phyloP scores from a whole-genome alignment of 2,329 filamentous ascomycete genomes.

The Trichophyton benhamiae region DNA sequence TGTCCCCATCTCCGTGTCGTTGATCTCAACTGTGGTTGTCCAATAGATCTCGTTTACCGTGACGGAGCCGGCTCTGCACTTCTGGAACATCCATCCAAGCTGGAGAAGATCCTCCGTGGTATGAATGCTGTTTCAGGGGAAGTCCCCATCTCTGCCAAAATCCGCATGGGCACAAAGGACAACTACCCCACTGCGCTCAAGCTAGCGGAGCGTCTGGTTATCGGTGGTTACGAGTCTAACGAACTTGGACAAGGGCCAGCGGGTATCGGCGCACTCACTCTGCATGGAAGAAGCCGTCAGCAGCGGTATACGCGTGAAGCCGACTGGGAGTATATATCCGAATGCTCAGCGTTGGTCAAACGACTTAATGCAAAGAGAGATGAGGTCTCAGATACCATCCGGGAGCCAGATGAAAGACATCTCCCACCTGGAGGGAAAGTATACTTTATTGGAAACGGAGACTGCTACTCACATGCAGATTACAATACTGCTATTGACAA shows the following conservation, averaged over 20 bases:
- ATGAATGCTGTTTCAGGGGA: conserved; percentile 92
- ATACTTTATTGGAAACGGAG: conserved; percentile 92
- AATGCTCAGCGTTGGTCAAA: conserved; percentile 75
- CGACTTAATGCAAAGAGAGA: conserved; percentile 59
- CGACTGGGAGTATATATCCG: conserved; percentile 91
- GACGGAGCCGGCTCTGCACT: conserved; percentile 81
- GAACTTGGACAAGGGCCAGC: conserved; percentile 56
- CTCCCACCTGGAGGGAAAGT: conserved; percentile 59
- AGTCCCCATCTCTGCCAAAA: conserved; percentile 87
- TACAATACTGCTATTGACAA: conserved; percentile 69
- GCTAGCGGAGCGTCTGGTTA: conserved; percentile 67
- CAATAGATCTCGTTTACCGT: conserved; percentile 86
- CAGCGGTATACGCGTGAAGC: conserved; percentile 84
- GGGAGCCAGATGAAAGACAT: conserved; percentile 63
- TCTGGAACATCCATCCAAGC: conserved; percentile 73
- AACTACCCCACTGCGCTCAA: conserved; percentile 66
- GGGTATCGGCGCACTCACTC: conserved; percentile 86
- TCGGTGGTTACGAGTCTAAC: conserved; percentile 62
- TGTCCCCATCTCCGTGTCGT: conserved; percentile 79
- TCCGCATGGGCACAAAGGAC: conserved; percentile 79
- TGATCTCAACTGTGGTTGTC: conserved; percentile 93
- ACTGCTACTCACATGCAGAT: conserved; percentile 86
- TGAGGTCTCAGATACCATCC: conserved; percentile 58
- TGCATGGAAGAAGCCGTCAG: conserved; percentile 86
- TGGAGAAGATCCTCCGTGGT: conserved; percentile 87